Evolutionary conservation across 192 early-diverging fungal species (phyloP), one percentile per base, ranked within the genome.

Genomic region (Linnemannia elongata): DNA sequence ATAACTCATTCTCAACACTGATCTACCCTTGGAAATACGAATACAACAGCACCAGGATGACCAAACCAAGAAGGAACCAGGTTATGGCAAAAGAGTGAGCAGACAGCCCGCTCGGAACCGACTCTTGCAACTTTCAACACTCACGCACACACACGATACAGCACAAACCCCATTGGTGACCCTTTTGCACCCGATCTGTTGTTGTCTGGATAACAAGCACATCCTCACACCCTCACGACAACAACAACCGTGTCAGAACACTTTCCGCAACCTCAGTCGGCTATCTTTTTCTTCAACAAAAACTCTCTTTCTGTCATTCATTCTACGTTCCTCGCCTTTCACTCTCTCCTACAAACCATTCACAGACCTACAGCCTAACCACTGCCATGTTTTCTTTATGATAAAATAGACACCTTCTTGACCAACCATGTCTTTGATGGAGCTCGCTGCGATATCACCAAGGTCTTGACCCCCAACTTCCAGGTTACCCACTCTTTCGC

Each of bases 381-480:
- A 9, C 15, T 30, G 9, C 12, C n/a, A 9, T 66, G 18, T 30
- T 20, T 72, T 86, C 41, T 42, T 76, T 24, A 22, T 78, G 36
- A 63, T n/a, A 18, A 17, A 24, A 35, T 15, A 97, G 94, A 89
- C 72, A 93, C 95, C 42, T 95, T 98, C 87, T 90, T 96, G 82
- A 95, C 96, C 45, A 94, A 96, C 88, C 94, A 95, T 88, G 87
- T 97, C 80, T 96, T 99, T 84, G 97, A 99, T 77, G 99, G 99
- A 78, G 98, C 95, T 18, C 97, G 97, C 79, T 96, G 97, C 69
- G 97, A 99, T 80, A 91, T 99, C 75, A 93, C 95, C 52, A 98
- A 97, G 82, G 93, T 96, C 41, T 91, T 98, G 87, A 97, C 96
- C 76, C 95, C 92, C 74, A 97, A 97, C 92, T 99, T 99, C 91